Base-by-base conservation (phyloP, 1,284 basidiomycete genomes). In the Gymnopus androsaceus region DNA sequence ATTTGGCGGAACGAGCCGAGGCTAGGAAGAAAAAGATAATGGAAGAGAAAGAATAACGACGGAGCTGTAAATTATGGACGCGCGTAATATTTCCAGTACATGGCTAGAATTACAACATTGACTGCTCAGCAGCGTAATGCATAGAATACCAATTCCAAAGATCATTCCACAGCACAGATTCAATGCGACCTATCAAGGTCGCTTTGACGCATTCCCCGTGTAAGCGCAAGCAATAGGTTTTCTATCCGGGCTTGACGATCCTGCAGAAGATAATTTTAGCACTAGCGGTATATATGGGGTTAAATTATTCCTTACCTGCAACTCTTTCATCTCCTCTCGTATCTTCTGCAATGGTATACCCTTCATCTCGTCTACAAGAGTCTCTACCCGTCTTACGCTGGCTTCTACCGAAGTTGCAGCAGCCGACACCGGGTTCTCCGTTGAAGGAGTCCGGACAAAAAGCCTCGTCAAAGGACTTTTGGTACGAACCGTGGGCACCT, bases 181-280 rank as follows among this genome's bases (percentile, higher is more conserved):
- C 76, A 54, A 36, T 48, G 46, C 17, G 34, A 36, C 14, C 48
- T 14, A 38, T 50, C 48, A 50, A 38, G 36, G 19, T 50, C 48
- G 48, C 34, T 50, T 38, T 76, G 74, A 55, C 78, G 70, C 75
- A 77, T 74, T 0, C 75, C 76, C 47, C 79, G 71, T 3, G 83
- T 82, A 52, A 84, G 69, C 56, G 75, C 74, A 36, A 83, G 66
- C 48, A 92, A 63, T 41, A 92, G 72, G 54, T 79, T 82, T 68
- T 92, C 90, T 61, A 92, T 92, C 31, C 90, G 79, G 23, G 84
- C 83, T 73, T 92, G 89, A 41, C 87, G 85, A 51, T 90, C 87
- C 87, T 90, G 60, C 4, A 44, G 9, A 44, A 44, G 44, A 6
- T 30, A 53, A 45, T 33, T 15, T 59, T 17, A 51, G 28, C 38